Conservation (phyloP, 352 stramenopile species). For the Thraustochytrium sp. region DNA sequence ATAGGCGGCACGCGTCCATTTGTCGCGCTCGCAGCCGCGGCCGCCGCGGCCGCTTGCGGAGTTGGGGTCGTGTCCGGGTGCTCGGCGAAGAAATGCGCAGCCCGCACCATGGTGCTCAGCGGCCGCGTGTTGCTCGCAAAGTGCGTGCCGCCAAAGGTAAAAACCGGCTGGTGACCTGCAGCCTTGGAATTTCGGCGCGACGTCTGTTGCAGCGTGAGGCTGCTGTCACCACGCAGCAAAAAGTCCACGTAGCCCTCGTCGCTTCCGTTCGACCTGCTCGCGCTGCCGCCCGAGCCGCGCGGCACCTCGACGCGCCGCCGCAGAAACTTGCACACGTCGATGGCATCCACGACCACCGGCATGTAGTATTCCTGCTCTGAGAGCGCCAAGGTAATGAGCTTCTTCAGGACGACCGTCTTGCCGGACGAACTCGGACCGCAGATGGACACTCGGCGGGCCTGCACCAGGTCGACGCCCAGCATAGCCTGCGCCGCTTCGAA, state of each 20-base stretch:
- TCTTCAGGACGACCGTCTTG: slow-evolving; percentile 37
- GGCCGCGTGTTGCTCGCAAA: not conserved
- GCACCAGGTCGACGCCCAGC: not conserved
- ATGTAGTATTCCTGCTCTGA: slow-evolving; percentile 6
- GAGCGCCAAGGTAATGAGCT: slow-evolving; percentile 4
- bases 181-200: not conserved
- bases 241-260: not conserved
- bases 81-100: slow-evolving; percentile 23
- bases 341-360: not conserved
- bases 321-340: slow-evolving; percentile 38
- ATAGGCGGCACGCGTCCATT: no score
- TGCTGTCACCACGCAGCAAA: not conserved
- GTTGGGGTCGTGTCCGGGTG: not conserved
- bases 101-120: not conserved
- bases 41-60: not conserved
- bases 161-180: not conserved
- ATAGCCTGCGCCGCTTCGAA: not conserved
- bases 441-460: not conserved
- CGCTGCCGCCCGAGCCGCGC: not conserved
- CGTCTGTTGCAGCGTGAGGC: not conserved
- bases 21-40: not conserved
- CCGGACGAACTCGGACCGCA: slow-evolving; percentile 16
- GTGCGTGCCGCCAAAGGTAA: not conserved
- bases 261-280: not conserved
- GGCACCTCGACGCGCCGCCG: slow-evolving; percentile 1